phyloP scores from a whole-genome alignment of 305 asterid species.

The Plantago rigida region DNA sequence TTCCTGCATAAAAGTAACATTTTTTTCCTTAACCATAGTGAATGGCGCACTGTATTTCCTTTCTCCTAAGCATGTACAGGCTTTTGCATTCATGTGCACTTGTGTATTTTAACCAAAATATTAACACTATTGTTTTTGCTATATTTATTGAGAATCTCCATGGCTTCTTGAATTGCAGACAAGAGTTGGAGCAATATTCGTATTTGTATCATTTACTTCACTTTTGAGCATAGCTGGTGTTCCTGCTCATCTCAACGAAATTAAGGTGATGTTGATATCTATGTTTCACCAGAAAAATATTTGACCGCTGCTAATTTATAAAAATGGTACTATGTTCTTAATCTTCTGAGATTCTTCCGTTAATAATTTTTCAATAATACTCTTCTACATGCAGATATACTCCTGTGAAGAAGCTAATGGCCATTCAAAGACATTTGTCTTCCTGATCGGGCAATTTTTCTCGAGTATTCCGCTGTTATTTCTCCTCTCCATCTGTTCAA shows the following conservation, averaged over 20 bases:
- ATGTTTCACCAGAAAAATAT: neutral
- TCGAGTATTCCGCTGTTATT: constrained; percentile 85
- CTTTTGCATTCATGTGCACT: neutral
- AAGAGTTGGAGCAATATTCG: constrained; percentile 81
- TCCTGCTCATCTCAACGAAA: constrained; percentile 85
- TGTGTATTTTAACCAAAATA: neutral
- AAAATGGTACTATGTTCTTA: neutral
- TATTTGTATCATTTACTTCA: constrained; percentile 72
- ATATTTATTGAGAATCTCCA: constrained; percentile 7
- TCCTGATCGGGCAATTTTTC: constrained; percentile 61
- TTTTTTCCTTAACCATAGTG: neutral
- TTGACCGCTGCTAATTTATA: neutral
- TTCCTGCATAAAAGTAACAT: neutral
- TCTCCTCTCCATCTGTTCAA: constrained; percentile 82
- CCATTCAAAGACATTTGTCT: constrained; percentile 73
- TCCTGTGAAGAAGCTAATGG: constrained; percentile 53
- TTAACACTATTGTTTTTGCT: neutral
- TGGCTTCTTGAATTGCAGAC: constrained; percentile 47
- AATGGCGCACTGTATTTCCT: neutral
- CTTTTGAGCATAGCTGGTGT: constrained; percentile 82
- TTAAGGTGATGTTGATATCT: constrained; percentile 47
- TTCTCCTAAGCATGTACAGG: neutral
- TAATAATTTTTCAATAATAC: constrained; percentile 8
- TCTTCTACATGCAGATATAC: constrained; percentile 40
- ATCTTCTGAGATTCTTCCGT: neutral